phyloP scores from a whole-genome alignment of 148 eudicot species.

The Selenicereus undatus region DNA sequence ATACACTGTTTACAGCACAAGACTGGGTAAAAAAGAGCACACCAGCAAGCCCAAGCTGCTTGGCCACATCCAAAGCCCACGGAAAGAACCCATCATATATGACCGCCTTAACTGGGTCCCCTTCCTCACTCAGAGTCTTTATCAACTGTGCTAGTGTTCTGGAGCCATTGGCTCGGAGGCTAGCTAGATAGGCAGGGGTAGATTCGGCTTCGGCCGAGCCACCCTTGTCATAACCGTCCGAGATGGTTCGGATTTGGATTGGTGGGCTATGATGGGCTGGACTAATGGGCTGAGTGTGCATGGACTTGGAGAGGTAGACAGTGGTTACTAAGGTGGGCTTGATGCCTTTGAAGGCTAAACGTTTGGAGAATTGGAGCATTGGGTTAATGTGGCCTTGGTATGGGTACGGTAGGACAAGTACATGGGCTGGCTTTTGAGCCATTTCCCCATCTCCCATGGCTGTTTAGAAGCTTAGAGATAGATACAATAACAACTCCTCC shows the following conservation, averaged over 20 bases:
- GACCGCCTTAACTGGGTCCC: conserved; percentile 35
- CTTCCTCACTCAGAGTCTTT: conserved; percentile 18
- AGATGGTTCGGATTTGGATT: conserved; percentile 33
- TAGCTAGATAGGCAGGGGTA: conserved; percentile 28
- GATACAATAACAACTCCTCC: too few relatives aligned
- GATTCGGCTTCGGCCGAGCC: conserved; percentile 34
- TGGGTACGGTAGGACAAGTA: conserved; percentile 48
- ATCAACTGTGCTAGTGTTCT: conserved; percentile 31
- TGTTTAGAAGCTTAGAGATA: neutral
- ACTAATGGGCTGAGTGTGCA: conserved; percentile 16
- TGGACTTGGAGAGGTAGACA: conserved; percentile 31
- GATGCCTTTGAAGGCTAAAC: conserved; percentile 43
- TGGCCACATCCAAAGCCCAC: conserved; percentile 59
- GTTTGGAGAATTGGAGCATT: conserved; percentile 54
- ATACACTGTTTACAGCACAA: conserved; percentile 51
- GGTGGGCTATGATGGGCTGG: conserved; percentile 19
- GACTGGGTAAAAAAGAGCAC: conserved; percentile 52
- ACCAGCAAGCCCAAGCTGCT: conserved; percentile 33
- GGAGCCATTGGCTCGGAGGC: conserved; percentile 31
- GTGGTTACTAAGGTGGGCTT: conserved; percentile 41
- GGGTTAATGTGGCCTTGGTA: conserved; percentile 70
- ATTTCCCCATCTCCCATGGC: conserved; percentile 23
- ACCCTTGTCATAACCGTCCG: conserved; percentile 51
- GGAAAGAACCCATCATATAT: conserved; percentile 50
- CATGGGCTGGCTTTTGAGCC: conserved; percentile 29